phyloP scores from a whole-genome alignment of 768 basidiomycete species.

The Trametes punicea region DNA sequence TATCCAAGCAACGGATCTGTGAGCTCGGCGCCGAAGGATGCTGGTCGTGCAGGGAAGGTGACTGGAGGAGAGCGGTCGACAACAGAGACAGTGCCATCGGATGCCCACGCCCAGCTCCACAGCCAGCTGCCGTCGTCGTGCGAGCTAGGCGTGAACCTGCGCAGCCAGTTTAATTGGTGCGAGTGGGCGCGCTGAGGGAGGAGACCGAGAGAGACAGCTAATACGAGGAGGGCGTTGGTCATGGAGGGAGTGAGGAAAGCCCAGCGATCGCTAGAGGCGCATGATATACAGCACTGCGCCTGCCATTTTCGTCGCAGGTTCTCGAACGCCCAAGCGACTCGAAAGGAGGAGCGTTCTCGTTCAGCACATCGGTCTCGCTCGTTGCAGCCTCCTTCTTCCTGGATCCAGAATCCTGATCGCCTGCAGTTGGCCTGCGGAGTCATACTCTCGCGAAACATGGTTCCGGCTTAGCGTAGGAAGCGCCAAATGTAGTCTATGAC shows the following conservation, averaged over 20 bases:
- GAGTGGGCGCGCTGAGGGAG: slow-evolving; percentile 8
- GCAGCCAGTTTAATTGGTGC: slow-evolving; percentile 29
- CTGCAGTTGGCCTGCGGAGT: not conserved
- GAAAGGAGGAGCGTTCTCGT: not conserved
- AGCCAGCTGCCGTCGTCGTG: slow-evolving; percentile 33
- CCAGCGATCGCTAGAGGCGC: not conserved
- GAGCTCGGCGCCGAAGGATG: slow-evolving; percentile 75
- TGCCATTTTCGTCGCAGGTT: slow-evolving; percentile 10
- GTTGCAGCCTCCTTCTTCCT: too few relatives aligned
- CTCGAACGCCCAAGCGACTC: slow-evolving; percentile 4
- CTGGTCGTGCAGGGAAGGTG: slow-evolving; percentile 66
- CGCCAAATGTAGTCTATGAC: too few relatives aligned
- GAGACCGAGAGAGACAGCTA: slow-evolving; percentile 15
- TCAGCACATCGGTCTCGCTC: not conserved
- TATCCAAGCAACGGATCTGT: slow-evolving; percentile 43
- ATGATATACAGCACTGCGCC: slow-evolving; percentile 11
- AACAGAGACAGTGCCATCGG: slow-evolving; percentile 55
- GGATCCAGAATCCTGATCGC: too few relatives aligned
- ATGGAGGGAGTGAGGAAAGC: slow-evolving; percentile 15
- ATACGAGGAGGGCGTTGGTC: slow-evolving; percentile 17
- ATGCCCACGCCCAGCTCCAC: slow-evolving; percentile 40
- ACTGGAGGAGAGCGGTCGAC: slow-evolving; percentile 72
- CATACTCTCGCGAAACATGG: not conserved
- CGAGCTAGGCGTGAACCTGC: slow-evolving; percentile 23
- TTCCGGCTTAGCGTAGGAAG: too few relatives aligned